Percentiles rank a stretch among this genome's conserved stretches.
Conservation (phyloP, 345 rosid species). For the Syzygium oleosum region DNA sequence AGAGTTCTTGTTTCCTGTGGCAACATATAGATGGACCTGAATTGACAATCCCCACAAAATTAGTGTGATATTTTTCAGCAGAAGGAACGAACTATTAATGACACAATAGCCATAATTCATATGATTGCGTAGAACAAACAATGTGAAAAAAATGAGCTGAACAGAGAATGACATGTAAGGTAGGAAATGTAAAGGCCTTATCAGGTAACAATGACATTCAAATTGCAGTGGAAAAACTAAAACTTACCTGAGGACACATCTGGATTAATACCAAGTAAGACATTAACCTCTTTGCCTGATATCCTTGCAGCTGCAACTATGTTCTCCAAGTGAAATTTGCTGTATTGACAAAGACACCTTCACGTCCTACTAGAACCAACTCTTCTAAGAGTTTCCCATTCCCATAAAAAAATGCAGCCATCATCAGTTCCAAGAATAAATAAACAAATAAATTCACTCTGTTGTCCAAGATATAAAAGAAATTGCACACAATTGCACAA, state of each 20-base stretch:
- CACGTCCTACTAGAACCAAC: constrained; percentile 84
- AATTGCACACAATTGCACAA: not conserved
- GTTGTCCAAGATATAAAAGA: not conserved
- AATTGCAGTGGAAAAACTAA: not conserved
- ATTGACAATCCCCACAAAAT: not conserved
- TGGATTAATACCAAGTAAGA: constrained; percentile 91
- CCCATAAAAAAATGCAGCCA: constrained; percentile 95
- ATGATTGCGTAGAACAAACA: not conserved
- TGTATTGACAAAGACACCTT: constrained; percentile 90
- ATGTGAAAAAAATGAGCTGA: not conserved
- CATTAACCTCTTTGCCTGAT: constrained; percentile 83
- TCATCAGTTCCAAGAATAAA: not conserved
- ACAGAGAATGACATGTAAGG: not conserved
- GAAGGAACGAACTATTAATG: not conserved
- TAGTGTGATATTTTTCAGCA: not conserved
- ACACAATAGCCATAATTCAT: not conserved
- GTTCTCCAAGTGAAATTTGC: constrained; percentile 87
- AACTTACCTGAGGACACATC: constrained; percentile 91
- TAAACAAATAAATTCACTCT: not conserved
- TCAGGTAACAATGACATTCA: not conserved
- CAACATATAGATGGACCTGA: constrained; percentile 96
- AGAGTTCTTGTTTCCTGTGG: constrained; percentile 95
- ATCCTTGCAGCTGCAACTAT: constrained; percentile 80
- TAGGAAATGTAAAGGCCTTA: not conserved
- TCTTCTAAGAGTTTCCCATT: constrained; percentile 91